phyloP scores from a whole-genome alignment of 345 rosid species.

The Lepidium didymum region DNA sequence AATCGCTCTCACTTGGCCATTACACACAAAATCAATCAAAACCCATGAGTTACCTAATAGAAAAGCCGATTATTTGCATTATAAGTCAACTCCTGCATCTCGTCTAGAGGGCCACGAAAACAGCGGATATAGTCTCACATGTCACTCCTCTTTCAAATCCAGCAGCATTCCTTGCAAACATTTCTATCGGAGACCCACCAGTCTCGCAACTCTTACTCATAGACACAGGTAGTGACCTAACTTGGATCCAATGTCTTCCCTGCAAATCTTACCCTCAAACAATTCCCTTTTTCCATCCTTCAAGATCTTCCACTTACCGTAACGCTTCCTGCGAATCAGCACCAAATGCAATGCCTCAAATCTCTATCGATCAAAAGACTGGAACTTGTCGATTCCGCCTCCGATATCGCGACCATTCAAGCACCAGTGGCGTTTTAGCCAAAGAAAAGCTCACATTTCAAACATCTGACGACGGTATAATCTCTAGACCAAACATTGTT shows the following conservation, averaged over 20 bases:
- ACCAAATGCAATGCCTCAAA: conserved; percentile 19
- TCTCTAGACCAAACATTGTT: not conserved
- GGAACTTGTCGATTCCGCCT: conserved; percentile 16
- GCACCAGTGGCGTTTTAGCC: conserved; percentile 15
- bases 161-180: conserved; percentile 21
- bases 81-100: not conserved
- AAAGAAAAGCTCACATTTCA: conserved; percentile 26
- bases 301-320: conserved; percentile 27
- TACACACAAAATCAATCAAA: not conserved
- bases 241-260: conserved; percentile 30
- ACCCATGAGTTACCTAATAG: not conserved
- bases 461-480: conserved; percentile 22
- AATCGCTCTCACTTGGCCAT: not conserved
- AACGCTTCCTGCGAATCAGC: conserved; percentile 16
- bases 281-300: conserved; percentile 10
- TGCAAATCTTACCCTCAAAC: conserved; percentile 26
- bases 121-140: conserved; percentile 10
- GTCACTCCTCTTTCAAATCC: conserved; percentile 9
- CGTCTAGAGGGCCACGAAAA: not conserved
- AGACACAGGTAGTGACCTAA: conserved; percentile 29
- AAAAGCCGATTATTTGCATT: not conserved
- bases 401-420: conserved; percentile 15
- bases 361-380: not conserved
- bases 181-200: conserved; percentile 24
- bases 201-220: conserved; percentile 19